Evolutionary conservation across 208 protist genomes (phyloP).

Genomic region (Ichthyophonus hoferi): DNA sequence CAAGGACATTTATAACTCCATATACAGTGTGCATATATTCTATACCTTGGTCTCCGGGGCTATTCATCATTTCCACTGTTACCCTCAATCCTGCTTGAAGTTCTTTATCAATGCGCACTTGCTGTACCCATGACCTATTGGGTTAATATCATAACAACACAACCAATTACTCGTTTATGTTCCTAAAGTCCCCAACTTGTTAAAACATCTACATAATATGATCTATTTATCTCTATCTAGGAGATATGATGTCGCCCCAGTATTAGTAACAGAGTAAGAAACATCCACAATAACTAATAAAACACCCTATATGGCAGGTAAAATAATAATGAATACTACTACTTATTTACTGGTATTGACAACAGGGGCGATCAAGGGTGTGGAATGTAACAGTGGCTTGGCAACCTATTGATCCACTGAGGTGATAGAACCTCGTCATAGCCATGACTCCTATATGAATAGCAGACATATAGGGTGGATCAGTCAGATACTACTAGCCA

Average conservation of each 20-base stretch:
- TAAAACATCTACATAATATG: not conserved
- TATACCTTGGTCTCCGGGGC: too few species aligned
- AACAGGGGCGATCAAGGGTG: too few species aligned
- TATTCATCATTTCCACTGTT: conserved; percentile 17
- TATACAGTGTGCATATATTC: not conserved
- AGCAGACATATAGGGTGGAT: too few species aligned
- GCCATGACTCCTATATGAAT: too few species aligned
- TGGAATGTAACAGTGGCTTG: too few species aligned
- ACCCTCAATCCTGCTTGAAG: conserved; percentile 28
- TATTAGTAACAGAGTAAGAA: not conserved
- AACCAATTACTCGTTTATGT: not conserved
- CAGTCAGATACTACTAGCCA: too few species aligned
- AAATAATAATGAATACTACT: too few species aligned
- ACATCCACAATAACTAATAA: not conserved
- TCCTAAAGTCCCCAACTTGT: not conserved
- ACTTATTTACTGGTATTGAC: too few species aligned
- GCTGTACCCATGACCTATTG: not conserved
- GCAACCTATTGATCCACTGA: too few species aligned
- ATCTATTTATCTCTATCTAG: not conserved
- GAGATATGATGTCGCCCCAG: not conserved
- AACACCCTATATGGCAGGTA: not conserved
- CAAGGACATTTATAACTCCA: not conserved
- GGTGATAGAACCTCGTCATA: too few species aligned
- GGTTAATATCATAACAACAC: not conserved
- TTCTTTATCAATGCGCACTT: conserved; percentile 14